Evolutionary conservation across 805 yeast species (phyloP).

Genomic region (Metschnikowia baotianmanensis): DNA sequence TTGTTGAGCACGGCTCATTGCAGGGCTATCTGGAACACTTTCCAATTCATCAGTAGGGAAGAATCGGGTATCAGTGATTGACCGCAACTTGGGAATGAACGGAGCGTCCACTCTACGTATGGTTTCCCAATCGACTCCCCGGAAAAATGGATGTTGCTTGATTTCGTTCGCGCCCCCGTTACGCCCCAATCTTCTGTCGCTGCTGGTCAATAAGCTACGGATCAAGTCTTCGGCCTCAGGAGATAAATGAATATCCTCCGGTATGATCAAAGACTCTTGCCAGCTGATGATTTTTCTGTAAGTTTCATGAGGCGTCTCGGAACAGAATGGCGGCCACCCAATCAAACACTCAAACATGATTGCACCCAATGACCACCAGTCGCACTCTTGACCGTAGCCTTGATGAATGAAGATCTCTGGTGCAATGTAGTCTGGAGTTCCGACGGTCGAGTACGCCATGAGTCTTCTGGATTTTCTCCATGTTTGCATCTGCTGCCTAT

Average conservation of each 20-base stretch:
- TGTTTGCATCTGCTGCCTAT: conserved; percentile 91
- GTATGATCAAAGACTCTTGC: conserved; percentile 84
- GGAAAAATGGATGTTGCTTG: conserved; percentile 85
- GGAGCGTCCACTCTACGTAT: conserved; percentile 90
- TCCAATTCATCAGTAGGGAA: conserved; percentile 98
- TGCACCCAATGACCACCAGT: conserved; percentile 97
- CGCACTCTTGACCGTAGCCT: conserved; percentile 96
- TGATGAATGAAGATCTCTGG: conserved; percentile 91
- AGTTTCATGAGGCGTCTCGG: conserved; percentile 92
- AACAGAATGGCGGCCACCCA: conserved; percentile 97
- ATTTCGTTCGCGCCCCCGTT: conserved; percentile 91
- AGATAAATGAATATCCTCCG: conserved; percentile 86
- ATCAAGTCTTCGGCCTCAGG: conserved; percentile 89
- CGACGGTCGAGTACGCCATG: conserved; percentile 96
- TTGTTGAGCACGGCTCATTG: conserved; percentile 53
- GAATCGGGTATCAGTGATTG: conserved; percentile 93
- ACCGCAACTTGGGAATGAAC: conserved; percentile 84
- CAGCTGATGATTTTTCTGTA: conserved; percentile 88
- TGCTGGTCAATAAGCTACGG: conserved; percentile 67
- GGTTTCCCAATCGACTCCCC: conserved; percentile 94
- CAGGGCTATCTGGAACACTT: conserved; percentile 87
- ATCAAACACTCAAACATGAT: conserved; percentile 95
- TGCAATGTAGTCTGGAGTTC: conserved; percentile 95
- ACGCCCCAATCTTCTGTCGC: conserved; percentile 81
- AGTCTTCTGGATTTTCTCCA: conserved; percentile 90